Evolutionary conservation across 2,329 filamentous ascomycete species (phyloP), one percentile per base, ranked within the genome.

Genomic region (Alternaria brassicae): DNA sequence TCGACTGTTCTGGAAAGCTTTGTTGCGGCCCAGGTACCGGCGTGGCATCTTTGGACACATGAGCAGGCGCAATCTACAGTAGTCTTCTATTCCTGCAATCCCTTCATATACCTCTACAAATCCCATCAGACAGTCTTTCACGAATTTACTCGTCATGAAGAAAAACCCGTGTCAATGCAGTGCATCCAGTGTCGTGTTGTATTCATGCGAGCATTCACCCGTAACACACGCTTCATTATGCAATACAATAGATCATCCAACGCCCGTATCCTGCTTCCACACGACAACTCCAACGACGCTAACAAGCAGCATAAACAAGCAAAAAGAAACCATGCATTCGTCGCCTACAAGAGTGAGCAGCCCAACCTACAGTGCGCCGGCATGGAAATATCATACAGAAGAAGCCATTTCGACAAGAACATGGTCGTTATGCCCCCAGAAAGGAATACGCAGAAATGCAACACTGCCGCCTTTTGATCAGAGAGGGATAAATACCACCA

Each of bases 221-320:
- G 58, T 25, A 65, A 63, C 45, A 53, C 59, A 55, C 58, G 56
- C 67, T 65, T 12, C 66, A 69, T 72, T 72, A 75, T 73, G 72
- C 72, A 73, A 75, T 73, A 71, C 72, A 73, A 68, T 67, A 66
- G 49, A 58, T 66, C 61, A 68, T 65, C 48, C 62, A 72, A 71
- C 72, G 68, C 67, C 67, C 53, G 54, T 47, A 53, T 58, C 56
- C 62, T 55, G 50, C 54, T 57, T 58, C 47, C 50, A 39, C 58
- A 62, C 58, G 61, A 47, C 28, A 62, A 61, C 59, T 51, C 60
- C 34, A 10, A 61, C 54, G 21, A 56, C 48, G 60, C 59, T 58
- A 51, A 28, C 19, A 19, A 47, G 34, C 27, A 40, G 47, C 50
- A 41, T 25, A 34, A 59, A 60, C 19, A 40, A 53, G 55, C 32